Conservation (phyloP, 2,329 filamentous ascomycete genomes). For the Rutstroemia sp. region DNA sequence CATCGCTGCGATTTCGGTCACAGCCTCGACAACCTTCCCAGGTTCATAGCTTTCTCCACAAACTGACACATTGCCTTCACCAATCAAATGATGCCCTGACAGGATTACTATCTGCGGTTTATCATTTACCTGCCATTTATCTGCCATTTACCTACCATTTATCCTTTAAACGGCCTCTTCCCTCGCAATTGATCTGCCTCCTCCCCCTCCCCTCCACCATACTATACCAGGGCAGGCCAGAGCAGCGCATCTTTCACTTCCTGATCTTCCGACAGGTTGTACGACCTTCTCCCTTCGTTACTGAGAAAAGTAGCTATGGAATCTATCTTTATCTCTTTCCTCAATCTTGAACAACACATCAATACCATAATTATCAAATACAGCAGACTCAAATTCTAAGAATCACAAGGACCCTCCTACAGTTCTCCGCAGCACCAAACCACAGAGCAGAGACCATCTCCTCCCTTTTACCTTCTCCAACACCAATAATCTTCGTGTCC, state of each 20-base stretch:
- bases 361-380: slow-evolving; percentile 2
- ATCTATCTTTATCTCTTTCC: neutral
- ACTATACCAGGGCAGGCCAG: neutral
- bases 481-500: neutral
- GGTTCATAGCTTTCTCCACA: slow-evolving; percentile 1
- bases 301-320: neutral
- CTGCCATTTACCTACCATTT: neutral
- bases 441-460: neutral
- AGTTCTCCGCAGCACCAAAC: neutral
- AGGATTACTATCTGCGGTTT: too few relatives aligned
- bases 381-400: neutral
- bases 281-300: neutral
- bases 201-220: slow-evolving; percentile 1
- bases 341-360: slow-evolving; percentile 6
- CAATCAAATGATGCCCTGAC: neutral
- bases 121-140: neutral
- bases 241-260: neutral
- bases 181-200: neutral
- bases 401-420: neutral
- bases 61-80: slow-evolving; percentile 6
- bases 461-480: neutral
- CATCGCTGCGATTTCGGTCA: too few relatives aligned
- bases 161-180: too few relatives aligned
- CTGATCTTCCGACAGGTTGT: neutral
- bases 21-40: too few relatives aligned